Evolutionary conservation across 2,329 filamentous ascomycete species (phyloP), one percentile per base, ranked within the genome.

Genomic region (Pyrenochaeta sp.): DNA sequence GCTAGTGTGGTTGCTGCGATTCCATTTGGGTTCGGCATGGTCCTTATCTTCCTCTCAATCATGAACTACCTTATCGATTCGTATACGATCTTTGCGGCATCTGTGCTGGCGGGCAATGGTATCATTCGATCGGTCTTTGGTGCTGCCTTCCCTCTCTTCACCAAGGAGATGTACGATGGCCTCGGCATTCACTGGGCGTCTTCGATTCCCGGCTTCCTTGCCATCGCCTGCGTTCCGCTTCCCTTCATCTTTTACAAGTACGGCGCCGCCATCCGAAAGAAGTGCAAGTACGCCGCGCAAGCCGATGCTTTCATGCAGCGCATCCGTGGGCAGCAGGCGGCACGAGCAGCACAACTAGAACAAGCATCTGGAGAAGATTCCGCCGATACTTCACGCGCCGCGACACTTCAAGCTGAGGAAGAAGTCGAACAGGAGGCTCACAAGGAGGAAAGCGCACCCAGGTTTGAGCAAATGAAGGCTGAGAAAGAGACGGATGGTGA

Each of bases 71-170:
- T 82, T 41, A 76, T 77, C 51, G 74, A 77, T 48, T 71, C 72
- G 0, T 83, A 91, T 72, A 87, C 88, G 45, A 89, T 93, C 63
- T 94, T 88, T 58, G 90, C 91, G 0, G 90, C 90, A 0, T 90
- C 87, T 0, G 89, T 88, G 0, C 79, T 93, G 7, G 90, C 90
- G 2, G 89, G 89, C 42, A 91, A 93, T 75, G 90, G 90, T 0
- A 89, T 96, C 68, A 77, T 96, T 32, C 87, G 92, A 62, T 93
- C 90, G 0, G 79, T 92, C 7, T 89, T 88, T 58, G 91, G 90
- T 59, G 90, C 90, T 2, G 87, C 83, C 1, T 95, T 96, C 79
- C 91, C 91, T 0, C 82, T 95, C 1, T 95, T 95, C 72, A 86
- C 89, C 0, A 83, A 80, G 1, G 87, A 91, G 66, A 91, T 82